Base-by-base conservation (phyloP, 1,139 yeast genomes). In the Neolecta irregularis region DNA sequence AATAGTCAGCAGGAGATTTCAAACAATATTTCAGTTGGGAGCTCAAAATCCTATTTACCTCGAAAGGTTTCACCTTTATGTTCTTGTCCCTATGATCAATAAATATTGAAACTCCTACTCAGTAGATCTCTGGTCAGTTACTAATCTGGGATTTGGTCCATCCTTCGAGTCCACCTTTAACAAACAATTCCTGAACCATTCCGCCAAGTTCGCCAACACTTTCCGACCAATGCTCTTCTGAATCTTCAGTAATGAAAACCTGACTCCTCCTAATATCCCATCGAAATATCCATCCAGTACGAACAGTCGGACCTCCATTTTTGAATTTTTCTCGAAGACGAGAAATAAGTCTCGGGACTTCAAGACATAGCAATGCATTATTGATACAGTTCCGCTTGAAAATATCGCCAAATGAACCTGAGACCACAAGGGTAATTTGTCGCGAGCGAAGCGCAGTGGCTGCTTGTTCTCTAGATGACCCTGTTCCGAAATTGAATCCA, bases 381-480 rank as follows among this genome's bases (percentile, higher is more conserved):
- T 88, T 88, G 56, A 91, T 88, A 41, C 93, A 73, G 64, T 88
- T 88, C 62, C 99, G 71, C 44, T 85, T 76, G 61, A 88, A 88
- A 50, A 85, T 91, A 62, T 91, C 91, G 50, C 96, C 94, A 54
- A 88, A 88, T 1, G 98, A 88, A 29, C 98, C 99, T 15, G 95
- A 81, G 44, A 91, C 93, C 15, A 88, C 93, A 47, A 88, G 64
- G 47, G 74, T 72, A 69, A 88, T 81, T 41, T 88, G 96, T 50
- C 93, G 72, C 26, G 98, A 96, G 45, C 91, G 65, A 43, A 91
- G 78, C 31, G 93, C 85, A 20, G 98, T 88, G 26, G 98, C 98
- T 2, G 98, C 99, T 61, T 88, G 99, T 57, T 88, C 99, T 60
- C 98, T 74, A n/a, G 94, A 81, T 4, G 96, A 83, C 31, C 98